Evolutionary conservation across 1,284 basidiomycete species (phyloP).

Genomic region (Melanopsichium pennsylvanicum): DNA sequence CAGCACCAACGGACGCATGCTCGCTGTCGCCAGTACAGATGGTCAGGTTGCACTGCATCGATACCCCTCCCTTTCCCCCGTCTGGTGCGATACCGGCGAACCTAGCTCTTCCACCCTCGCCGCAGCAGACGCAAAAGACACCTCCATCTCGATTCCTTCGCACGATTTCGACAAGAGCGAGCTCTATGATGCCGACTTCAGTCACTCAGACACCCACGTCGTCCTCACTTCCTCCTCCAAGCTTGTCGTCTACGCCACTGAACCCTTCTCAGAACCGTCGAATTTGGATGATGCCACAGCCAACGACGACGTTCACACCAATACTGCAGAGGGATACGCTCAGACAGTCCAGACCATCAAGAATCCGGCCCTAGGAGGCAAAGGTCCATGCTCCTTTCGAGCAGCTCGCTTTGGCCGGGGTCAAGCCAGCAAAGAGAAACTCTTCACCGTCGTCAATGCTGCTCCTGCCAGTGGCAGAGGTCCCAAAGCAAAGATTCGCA

Average conservation of each 20-base stretch:
- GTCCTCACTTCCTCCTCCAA: slow-evolving; percentile 52
- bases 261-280: slow-evolving; percentile 30
- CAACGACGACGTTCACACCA: slow-evolving; percentile 6
- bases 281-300: slow-evolving; percentile 6
- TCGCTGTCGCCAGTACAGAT: slow-evolving; percentile 56
- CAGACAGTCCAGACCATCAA: slow-evolving; percentile 58
- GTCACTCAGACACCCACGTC: slow-evolving; percentile 54
- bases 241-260: slow-evolving; percentile 52
- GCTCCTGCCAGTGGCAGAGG: slow-evolving; percentile 36
- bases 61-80: slow-evolving; percentile 49
- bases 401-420: slow-evolving; percentile 50
- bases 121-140: slow-evolving; percentile 37
- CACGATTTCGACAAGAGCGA: slow-evolving; percentile 54
- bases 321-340: slow-evolving; percentile 23
- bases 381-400: slow-evolving; percentile 55
- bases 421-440: slow-evolving; percentile 38
- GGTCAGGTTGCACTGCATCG: slow-evolving; percentile 55
- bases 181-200: slow-evolving; percentile 62
- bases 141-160: slow-evolving; percentile 36
- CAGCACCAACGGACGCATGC: slow-evolving; percentile 53
- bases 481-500: slow-evolving; percentile 54
- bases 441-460: slow-evolving; percentile 60
- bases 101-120: slow-evolving; percentile 23
- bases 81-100: slow-evolving; percentile 41
- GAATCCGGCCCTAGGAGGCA: slow-evolving; percentile 57